Percentiles rank a stretch among this genome's conserved stretches.
These are phyloP conservation scores for Gigaspora rosea DNA, from an alignment of 192 early-diverging fungal species.

Conservation along the genomic window DNA sequence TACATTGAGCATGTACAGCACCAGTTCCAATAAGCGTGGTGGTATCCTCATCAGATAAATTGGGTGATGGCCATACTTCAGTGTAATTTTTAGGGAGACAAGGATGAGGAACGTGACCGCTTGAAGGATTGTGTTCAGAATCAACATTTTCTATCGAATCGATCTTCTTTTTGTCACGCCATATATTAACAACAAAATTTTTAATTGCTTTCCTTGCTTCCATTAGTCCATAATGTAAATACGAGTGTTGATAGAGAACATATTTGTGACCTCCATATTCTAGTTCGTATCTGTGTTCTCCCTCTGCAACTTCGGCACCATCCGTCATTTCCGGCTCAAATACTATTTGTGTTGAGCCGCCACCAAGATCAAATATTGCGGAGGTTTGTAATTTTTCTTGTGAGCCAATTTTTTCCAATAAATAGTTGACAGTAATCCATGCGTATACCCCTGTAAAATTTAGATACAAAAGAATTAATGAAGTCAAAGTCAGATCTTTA, in stretches of 20 bases:
- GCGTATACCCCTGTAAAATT: constrained; percentile 76
- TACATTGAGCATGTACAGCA: constrained; percentile 56
- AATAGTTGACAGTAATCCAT: constrained; percentile 97
- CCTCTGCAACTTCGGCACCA: constrained; percentile 51
- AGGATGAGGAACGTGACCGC: constrained; percentile 51
- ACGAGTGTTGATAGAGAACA: constrained; percentile 92
- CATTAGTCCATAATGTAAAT: constrained; percentile 90
- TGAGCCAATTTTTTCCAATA: constrained; percentile 69
- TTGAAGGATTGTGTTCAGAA: constrained; percentile 35
- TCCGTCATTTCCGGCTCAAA: constrained; percentile 75
- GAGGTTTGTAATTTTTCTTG: constrained; percentile 61
- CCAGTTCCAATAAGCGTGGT: constrained; percentile 58
- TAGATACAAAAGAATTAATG: too few relatives aligned
- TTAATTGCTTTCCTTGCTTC: constrained; percentile 81
- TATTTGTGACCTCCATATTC: constrained; percentile 72
- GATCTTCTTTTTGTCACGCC: constrained; percentile 38
- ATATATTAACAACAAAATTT: constrained; percentile 41
- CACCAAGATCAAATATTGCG: constrained; percentile 95
- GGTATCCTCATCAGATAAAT: constrained; percentile 33
- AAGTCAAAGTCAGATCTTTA: too few relatives aligned
- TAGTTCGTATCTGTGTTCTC: constrained; percentile 76
- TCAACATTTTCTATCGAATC: constrained; percentile 26
- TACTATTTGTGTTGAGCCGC: constrained; percentile 96
- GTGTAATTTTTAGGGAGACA: constrained; percentile 71
- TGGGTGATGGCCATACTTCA: constrained; percentile 30